Evolutionary conservation across 2,329 filamentous ascomycete genomes (phyloP), one percentile per base, ranked within the genome.

Genomic region (Colletotrichum tanaceti): DNA sequence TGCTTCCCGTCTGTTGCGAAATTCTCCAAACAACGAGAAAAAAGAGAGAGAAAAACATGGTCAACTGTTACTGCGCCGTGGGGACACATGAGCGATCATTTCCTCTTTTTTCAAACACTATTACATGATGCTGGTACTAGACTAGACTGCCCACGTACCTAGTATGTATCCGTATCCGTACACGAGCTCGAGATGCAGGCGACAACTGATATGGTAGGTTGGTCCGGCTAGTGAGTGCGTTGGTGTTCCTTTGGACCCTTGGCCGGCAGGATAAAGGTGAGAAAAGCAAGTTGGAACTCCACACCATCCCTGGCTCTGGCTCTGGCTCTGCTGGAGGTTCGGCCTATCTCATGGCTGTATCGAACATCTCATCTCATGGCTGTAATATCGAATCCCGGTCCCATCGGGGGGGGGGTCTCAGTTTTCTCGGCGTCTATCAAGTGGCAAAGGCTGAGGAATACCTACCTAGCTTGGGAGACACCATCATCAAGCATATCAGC

Each of bases 251-350:
- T n/a, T n/a, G n/a, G n/a, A n/a, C n/a, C 28, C 54, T 35, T 58
- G 41, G 41, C 55, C 13, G 35, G n/a, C 24, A 28, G 18, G 3
- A 46, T 58, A 20, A 18, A 24, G 10, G 20, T 10, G 10, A 14
- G 20, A 46, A 58, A 58, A 58, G 24, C 28, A 35, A 32, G 24
- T 35, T 52, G 49, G 35, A 44, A 58, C 24, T 6, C 54, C 54
- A 58, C 54, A 32, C 13, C 9, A 9, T 41, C 24, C 49, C 16
- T 3, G 28, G 28, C 28, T 52, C 18, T 7, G n/a, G n/a, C n/a
- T n/a, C n/a, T n/a, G n/a, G n/a, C n/a, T n/a, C n/a, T n/a, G n/a
- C n/a, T n/a, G n/a, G n/a, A n/a, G 6, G n/a, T 2, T 18, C 28
- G 22, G 28, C 2, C 49, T 32, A 6, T 44, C 2, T 32, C 9